phyloP scores from a whole-genome alignment of 192 early-diverging fungal genomes.

The Coemansia furcata region DNA sequence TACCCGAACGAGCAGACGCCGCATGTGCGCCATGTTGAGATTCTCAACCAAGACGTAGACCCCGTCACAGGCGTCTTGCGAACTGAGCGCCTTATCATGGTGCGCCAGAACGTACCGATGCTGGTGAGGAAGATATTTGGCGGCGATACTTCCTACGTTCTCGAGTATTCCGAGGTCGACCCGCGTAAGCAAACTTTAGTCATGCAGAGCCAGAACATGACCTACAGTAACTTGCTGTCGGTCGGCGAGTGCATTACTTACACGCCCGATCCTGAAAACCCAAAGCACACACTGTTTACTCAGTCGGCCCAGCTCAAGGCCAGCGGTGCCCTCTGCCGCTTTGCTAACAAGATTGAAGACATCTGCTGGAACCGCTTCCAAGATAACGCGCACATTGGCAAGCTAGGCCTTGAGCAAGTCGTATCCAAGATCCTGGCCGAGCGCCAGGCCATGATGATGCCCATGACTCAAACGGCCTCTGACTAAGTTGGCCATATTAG shows the following conservation, averaged over 20 bases:
- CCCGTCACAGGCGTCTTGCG: slow-evolving; percentile 78
- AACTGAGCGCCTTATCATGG: slow-evolving; percentile 89
- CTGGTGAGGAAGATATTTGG: slow-evolving; percentile 70
- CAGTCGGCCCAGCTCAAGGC: slow-evolving; percentile 85
- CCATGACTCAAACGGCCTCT: slow-evolving; percentile 6
- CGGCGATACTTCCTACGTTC: slow-evolving; percentile 76
- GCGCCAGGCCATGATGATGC: slow-evolving; percentile 37
- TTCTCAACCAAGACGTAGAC: slow-evolving; percentile 77
- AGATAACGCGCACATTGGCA: slow-evolving; percentile 83
- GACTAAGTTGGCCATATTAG: neutral
- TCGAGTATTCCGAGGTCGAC: slow-evolving; percentile 88
- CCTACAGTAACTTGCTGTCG: slow-evolving; percentile 77
- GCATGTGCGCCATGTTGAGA: slow-evolving; percentile 91
- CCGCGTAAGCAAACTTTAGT: slow-evolving; percentile 67
- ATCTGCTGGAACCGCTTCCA: slow-evolving; percentile 82
- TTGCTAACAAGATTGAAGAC: slow-evolving; percentile 79
- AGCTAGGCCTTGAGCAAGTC: slow-evolving; percentile 83
- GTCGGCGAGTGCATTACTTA: slow-evolving; percentile 88
- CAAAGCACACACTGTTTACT: slow-evolving; percentile 62
- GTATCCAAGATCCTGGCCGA: slow-evolving; percentile 46
- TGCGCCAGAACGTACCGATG: slow-evolving; percentile 80
- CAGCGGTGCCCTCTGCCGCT: slow-evolving; percentile 63
- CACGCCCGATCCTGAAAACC: slow-evolving; percentile 60
- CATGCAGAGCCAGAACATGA: slow-evolving; percentile 82
- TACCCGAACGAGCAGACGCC: slow-evolving; percentile 94